Conservation (phyloP, 2,329 filamentous ascomycete genomes). For the Epichloe gansuensis region DNA sequence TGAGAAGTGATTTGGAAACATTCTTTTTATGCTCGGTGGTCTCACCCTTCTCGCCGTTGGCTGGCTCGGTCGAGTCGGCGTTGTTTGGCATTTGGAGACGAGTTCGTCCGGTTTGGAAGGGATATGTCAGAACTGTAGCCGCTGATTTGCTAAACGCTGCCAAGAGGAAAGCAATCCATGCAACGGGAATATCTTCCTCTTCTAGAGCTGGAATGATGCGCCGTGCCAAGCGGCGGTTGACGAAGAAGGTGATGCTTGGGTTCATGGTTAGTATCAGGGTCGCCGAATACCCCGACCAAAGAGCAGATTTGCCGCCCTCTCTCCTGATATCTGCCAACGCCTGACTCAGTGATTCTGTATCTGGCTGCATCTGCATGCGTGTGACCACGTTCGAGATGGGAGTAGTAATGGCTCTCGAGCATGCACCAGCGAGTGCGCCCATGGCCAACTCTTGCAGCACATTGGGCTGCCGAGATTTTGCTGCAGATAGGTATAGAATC, state of each 20-base stretch:
- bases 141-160: constrained; percentile 70
- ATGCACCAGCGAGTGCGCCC: constrained; percentile 61
- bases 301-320: constrained; percentile 61
- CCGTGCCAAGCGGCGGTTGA: constrained; percentile 61
- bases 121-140: constrained; percentile 69
- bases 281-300: constrained; percentile 84
- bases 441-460: constrained; percentile 62
- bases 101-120: constrained; percentile 75
- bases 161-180: constrained; percentile 32
- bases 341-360: constrained; percentile 33
- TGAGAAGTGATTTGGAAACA: constrained; percentile 2
- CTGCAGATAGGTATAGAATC: constrained; percentile 54
- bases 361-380: constrained; percentile 59
- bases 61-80: constrained; percentile 7
- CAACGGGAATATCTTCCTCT: constrained; percentile 26
- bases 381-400: constrained; percentile 75
- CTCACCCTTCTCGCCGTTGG: constrained; percentile 6
- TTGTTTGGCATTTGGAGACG: constrained; percentile 52
- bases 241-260: constrained; percentile 73
- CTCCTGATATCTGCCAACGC: constrained; percentile 51
- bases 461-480: constrained; percentile 35
- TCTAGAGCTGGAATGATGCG: constrained; percentile 39
- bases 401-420: constrained; percentile 64
- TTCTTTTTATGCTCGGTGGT: constrained; percentile 1
- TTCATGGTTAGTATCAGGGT: constrained; percentile 72